Evolutionary conservation across 805 yeast species (phyloP).

Genomic region (Pichia deserticola): DNA sequence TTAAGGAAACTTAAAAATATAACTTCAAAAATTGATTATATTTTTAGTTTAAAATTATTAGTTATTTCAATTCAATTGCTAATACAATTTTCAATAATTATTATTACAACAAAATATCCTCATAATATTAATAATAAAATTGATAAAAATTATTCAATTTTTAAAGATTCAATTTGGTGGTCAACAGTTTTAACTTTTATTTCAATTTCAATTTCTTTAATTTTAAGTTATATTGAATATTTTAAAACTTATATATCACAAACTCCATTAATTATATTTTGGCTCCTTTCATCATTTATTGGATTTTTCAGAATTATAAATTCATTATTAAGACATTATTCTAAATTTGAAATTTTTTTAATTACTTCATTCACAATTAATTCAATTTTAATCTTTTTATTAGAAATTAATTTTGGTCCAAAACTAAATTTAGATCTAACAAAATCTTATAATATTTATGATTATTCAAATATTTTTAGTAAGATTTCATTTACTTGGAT

Average conservation of each 20-base stretch:
- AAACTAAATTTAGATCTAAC: slow-evolving; percentile 25
- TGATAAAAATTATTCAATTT: slow-evolving; percentile 18
- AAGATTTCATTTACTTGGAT: slow-evolving; percentile 52
- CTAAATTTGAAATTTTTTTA: slow-evolving; percentile 26
- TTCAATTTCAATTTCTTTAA: slow-evolving; percentile 44
- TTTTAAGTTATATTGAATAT: slow-evolving; percentile 65
- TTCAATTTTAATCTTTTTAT: slow-evolving; percentile 32
- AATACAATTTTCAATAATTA: slow-evolving; percentile 25
- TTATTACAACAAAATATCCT: slow-evolving; percentile 9
- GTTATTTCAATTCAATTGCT: slow-evolving; percentile 33
- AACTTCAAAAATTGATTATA: slow-evolving; percentile 27
- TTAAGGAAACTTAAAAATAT: slow-evolving; percentile 30
- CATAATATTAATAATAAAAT: slow-evolving; percentile 5
- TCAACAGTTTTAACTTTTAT: slow-evolving; percentile 28
- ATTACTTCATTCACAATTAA: slow-evolving; percentile 26
- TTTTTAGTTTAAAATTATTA: slow-evolving; percentile 36
- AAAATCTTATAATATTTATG: slow-evolving; percentile 37
- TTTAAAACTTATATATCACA: slow-evolving; percentile 57
- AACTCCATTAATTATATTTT: slow-evolving; percentile 63
- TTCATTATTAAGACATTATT: slow-evolving; percentile 30
- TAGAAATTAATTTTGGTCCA: slow-evolving; percentile 39
- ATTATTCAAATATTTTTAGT: slow-evolving; percentile 43
- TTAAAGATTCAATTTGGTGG: slow-evolving; percentile 23
- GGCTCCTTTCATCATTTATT: slow-evolving; percentile 53
- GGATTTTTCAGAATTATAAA: slow-evolving; percentile 39